Percentiles rank a stretch among this genome's conserved stretches.
These are phyloP conservation scores for Botrytis fabae DNA, from an alignment of 2,329 filamentous ascomycete genomes.

Conservation along the genomic window DNA sequence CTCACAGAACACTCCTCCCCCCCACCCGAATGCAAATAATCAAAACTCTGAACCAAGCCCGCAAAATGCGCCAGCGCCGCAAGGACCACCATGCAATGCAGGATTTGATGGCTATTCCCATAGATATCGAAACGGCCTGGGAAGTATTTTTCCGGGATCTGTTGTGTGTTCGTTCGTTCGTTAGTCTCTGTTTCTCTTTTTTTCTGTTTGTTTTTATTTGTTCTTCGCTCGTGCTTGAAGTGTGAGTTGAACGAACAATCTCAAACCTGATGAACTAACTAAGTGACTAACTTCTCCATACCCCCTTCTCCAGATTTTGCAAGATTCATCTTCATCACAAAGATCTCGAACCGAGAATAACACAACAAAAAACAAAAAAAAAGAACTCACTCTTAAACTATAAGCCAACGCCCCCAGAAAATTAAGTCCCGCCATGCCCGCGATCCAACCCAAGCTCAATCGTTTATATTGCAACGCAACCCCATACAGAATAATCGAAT, in stretches of 20 bases:
- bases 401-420: constrained; percentile 27
- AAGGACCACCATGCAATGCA: constrained; percentile 39
- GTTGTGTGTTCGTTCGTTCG: background rate
- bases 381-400: constrained; percentile 20
- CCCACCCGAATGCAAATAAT: constrained; percentile 7
- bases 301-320: background rate
- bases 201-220: no score
- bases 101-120: constrained; percentile 39
- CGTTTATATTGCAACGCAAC: constrained; percentile 28
- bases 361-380: background rate
- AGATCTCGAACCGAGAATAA: no score
- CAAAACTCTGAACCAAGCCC: constrained; percentile 14
- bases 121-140: constrained; percentile 33
- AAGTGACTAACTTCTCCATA: rapidly evolving
- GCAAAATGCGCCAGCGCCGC: constrained; percentile 27
- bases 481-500: constrained; percentile 31
- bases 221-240: no score
- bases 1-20: background rate
- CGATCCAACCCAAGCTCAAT: constrained; percentile 30
- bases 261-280: no score
- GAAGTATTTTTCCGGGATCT: constrained; percentile 38
- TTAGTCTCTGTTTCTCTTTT: background rate
- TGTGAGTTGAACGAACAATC: no score
- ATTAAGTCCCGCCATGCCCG: constrained; percentile 26
- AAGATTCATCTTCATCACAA: no score